Evolutionary conservation across 208 protist species (phyloP), one percentile per base, ranked within the genome.

Genomic region (Trypanosoma rangeli): DNA sequence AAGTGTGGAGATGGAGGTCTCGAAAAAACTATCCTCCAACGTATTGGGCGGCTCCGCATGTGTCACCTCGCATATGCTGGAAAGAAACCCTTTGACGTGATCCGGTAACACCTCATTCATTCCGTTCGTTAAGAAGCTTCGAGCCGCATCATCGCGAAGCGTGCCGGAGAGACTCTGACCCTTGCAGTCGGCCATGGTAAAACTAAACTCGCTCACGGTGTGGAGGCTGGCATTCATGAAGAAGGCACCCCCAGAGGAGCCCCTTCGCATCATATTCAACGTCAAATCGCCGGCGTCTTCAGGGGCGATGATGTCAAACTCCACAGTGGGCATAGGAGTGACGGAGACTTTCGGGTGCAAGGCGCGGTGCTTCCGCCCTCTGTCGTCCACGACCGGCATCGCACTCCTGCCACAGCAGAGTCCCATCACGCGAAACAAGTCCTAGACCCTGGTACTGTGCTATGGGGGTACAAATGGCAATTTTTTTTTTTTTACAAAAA

Each of bases 71-170:
- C 73, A 62, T 26, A 94, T 64, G 22, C 37, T 74, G 46, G 77
- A 73, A 44, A 90, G 68, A 69, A 94, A 94, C 12, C 62, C 31
- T 5, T 75, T 71, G 58, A 94, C 75, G 7, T 76, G 73, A 26
- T 37, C 71, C 39, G 77, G 62, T 50, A 84, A 73, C 28, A 94
- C 86, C 33, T 89, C 80, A 60, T 64, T 61, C 58, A 87, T 79
- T 64, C 81, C 82, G 70, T 94, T 94, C 16, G 89, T 92, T 59
- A 94, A 39, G 16, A 82, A 64, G 67, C 73, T 84, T 18, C 33
- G 58, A 53, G 52, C 50, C 16, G 28, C 16, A 22, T 78, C 70
- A 48, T 89, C 84, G n/a, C 80, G 79, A 44, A 83, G 53, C 10
- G 85, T 62, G 26, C 15, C 37, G 24, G 64, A 65, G 15, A 70